Conservation (phyloP, 2,329 filamentous ascomycete genomes). For the Nothopassalora personata region DNA sequence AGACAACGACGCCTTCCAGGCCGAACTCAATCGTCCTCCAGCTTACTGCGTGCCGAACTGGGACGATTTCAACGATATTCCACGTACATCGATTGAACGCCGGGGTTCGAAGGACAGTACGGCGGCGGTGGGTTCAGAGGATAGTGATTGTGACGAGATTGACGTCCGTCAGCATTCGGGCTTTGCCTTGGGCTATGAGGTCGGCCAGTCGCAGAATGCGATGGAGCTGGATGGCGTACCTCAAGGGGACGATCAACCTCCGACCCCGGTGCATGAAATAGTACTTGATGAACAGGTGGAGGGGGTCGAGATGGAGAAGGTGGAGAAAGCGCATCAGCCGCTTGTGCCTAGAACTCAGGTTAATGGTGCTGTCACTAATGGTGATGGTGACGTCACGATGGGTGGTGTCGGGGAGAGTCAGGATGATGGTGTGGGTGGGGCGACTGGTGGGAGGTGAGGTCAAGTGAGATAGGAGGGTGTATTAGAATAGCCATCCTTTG, state of each 20-base stretch:
- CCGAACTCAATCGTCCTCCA: conserved; percentile 14
- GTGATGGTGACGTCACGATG: conserved; percentile 9
- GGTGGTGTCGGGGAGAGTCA: conserved; percentile 10
- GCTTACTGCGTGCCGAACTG: neutral
- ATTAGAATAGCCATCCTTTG: too few relatives aligned
- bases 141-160: neutral
- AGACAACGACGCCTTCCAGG: conserved; percentile 24
- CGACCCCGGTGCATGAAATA: conserved; percentile 14
- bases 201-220: neutral
- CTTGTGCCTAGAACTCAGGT: conserved; percentile 2
- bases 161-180: neutral
- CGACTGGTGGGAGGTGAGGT: neutral
- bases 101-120: conserved; percentile 9
- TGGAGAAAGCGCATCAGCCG: conserved; percentile 18
- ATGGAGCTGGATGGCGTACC: neutral
- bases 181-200: neutral
- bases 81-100: conserved; percentile 7
- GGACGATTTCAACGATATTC: conserved; percentile 1
- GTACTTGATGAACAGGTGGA: neutral
- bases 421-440: conserved; percentile 12
- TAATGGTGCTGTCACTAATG: neutral
- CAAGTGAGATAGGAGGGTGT: too few relatives aligned
- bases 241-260: neutral
- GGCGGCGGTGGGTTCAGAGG: neutral
- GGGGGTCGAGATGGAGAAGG: conserved; percentile 22